Evolutionary conservation across 2,329 filamentous ascomycete genomes (phyloP).

Genomic region (Dactylellina drechsleri): DNA sequence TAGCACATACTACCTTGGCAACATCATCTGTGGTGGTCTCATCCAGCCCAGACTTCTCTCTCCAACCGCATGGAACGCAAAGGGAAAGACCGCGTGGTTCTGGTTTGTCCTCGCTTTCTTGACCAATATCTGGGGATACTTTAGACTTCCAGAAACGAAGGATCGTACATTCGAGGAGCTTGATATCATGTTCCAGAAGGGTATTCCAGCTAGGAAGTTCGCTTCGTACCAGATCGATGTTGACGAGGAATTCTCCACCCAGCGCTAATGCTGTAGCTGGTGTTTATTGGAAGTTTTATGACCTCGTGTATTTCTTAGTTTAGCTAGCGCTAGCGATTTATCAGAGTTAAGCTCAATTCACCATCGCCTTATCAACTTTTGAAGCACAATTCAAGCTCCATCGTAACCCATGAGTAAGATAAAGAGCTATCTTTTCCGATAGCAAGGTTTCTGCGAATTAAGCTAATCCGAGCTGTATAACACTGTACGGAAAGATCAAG

Average conservation of each 20-base stretch:
- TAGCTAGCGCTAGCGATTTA: constrained; percentile 33
- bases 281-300: constrained; percentile 22
- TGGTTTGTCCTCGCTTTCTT: constrained; percentile 62
- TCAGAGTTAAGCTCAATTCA: constrained; percentile 15
- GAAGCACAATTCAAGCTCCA: no score
- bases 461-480: no score
- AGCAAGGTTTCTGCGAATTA: no score
- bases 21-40: constrained; percentile 62
- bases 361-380: no score
- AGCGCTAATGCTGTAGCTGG: constrained; percentile 1
- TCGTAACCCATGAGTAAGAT: no score
- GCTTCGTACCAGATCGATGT: constrained; percentile 61
- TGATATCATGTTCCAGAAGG: constrained; percentile 64
- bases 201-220: constrained; percentile 62
- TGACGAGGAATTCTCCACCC: constrained; percentile 58
- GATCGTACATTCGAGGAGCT: constrained; percentile 64
- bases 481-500: no score
- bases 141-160: constrained; percentile 65
- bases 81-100: constrained; percentile 62
- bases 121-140: constrained; percentile 63
- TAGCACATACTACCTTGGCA: constrained; percentile 63
- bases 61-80: constrained; percentile 55
- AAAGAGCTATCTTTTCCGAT: no score
- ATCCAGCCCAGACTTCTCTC: constrained; percentile 59
- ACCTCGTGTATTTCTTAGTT: constrained; percentile 34